Evolutionary conservation across 2,329 filamentous ascomycete genomes (phyloP).

Genomic region (Aspergillus sp.): DNA sequence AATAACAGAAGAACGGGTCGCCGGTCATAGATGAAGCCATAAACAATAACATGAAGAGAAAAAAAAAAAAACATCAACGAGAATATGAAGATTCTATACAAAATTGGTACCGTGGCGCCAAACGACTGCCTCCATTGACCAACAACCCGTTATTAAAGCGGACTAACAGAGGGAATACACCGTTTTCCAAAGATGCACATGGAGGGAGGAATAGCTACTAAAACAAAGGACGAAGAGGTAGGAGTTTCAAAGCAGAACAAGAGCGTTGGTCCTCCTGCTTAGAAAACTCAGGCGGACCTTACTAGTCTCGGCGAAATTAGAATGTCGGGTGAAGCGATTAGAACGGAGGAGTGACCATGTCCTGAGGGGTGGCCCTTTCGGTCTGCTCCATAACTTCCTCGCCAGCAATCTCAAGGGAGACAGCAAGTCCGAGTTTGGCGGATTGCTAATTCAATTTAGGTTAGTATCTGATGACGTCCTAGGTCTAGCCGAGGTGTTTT

Average conservation of each 20-base stretch:
- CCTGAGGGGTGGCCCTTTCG: constrained; percentile 52
- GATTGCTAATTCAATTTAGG: constrained; percentile 65
- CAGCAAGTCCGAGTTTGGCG: constrained; percentile 90
- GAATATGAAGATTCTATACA: constrained; percentile 41
- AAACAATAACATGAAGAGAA: constrained; percentile 19
- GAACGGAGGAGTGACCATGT: constrained; percentile 51
- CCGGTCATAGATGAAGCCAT: constrained; percentile 27
- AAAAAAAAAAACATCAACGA: constrained; percentile 8
- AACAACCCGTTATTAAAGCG: constrained; percentile 32
- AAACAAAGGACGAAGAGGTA: constrained; percentile 39
- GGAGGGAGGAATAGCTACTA: constrained; percentile 45
- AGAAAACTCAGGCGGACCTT: constrained; percentile 8
- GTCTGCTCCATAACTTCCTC: constrained; percentile 88
- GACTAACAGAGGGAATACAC: constrained; percentile 33
- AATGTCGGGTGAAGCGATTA: constrained; percentile 31
- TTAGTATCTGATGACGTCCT: constrained; percentile 9
- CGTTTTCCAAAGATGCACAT: constrained; percentile 33
- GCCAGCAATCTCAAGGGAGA: constrained; percentile 82
- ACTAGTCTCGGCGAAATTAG: constrained; percentile 15
- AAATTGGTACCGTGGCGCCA: constrained; percentile 39
- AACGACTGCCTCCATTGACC: constrained; percentile 35
- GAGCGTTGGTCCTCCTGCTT: constrained; percentile 10
- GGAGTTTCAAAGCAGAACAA: constrained; percentile 23
- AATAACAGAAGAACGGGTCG: constrained; percentile 26
- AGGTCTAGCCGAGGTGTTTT: neutral